Evolutionary conservation across 306 rosid species (phyloP).

Genomic region (Vigna unguiculata): DNA sequence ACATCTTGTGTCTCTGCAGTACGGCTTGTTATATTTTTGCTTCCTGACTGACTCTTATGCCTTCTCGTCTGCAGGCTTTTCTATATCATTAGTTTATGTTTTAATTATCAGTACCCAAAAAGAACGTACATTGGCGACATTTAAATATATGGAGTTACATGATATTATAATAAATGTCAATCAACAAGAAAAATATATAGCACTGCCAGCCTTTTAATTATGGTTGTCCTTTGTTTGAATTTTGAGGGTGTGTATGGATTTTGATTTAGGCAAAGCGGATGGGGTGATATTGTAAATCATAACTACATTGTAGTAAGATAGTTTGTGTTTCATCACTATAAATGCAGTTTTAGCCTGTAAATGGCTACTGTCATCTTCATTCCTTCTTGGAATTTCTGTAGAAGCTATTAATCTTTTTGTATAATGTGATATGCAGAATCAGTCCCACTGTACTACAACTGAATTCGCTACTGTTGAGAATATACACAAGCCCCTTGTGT

Average conservation of each 20-base stretch:
- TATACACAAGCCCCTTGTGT: slow-evolving; percentile 63
- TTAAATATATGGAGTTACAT: no score
- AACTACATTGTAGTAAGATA: slow-evolving; percentile 4
- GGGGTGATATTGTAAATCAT: slow-evolving; percentile 21
- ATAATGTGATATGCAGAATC: slow-evolving; percentile 60
- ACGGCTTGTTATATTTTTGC: no score
- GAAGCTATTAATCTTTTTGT: slow-evolving; percentile 28
- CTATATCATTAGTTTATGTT: no score
- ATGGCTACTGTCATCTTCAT: slow-evolving; percentile 25
- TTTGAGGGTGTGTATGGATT: neutral
- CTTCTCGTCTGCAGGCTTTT: no score
- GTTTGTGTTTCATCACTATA: slow-evolving; percentile 11
- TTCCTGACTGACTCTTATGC: no score
- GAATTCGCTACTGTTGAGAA: slow-evolving; percentile 63
- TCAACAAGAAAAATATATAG: no score
- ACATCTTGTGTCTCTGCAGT: no score
- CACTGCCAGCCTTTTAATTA: neutral
- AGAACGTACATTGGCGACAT: no score
- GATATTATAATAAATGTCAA: no score
- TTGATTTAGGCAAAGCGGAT: slow-evolving; percentile 31
- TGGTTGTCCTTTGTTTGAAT: slow-evolving; percentile 6
- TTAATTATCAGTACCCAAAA: no score
- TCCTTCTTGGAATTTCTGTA: slow-evolving; percentile 8
- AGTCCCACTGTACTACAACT: slow-evolving; percentile 71
- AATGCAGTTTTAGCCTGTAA: slow-evolving; percentile 31